Conservation (phyloP, 805 yeast species). For the Hanseniaspora lindneri region DNA sequence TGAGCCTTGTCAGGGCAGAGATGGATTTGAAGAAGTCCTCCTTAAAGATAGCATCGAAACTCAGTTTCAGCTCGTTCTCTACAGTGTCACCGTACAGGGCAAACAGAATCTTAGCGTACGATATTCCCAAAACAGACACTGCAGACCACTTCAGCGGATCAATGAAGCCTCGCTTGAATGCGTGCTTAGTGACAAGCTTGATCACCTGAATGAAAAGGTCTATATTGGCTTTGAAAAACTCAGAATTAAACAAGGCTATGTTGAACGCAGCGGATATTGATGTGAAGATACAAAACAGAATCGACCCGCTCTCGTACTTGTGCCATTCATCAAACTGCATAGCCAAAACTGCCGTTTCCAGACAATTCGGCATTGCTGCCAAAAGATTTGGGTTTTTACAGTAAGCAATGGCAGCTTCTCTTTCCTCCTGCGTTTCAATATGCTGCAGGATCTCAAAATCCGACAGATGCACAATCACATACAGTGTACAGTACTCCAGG, state of each 20-base stretch:
- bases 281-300: not conserved
- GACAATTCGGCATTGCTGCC: not conserved
- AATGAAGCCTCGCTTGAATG: constrained; percentile 5
- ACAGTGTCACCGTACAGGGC: not conserved
- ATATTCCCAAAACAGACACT: not conserved
- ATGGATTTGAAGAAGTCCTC: not conserved
- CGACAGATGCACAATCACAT: constrained; percentile 3
- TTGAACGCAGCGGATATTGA: constrained; percentile 4
- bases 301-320: constrained; percentile 3
- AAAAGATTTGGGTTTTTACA: not conserved
- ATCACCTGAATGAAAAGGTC: constrained; percentile 1
- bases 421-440: not conserved
- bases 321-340: constrained; percentile 2
- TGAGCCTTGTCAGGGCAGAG: not conserved
- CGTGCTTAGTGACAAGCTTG: not conserved
- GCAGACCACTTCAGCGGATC: constrained; percentile 15
- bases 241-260: constrained; percentile 3
- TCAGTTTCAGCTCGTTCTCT: not conserved
- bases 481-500: not conserved
- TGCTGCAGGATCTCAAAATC: constrained; percentile 11
- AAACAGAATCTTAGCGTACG: constrained; percentile 1
- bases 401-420: not conserved
- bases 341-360: not conserved
- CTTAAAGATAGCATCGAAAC: constrained; percentile 1
- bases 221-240: constrained; percentile 4